Base-by-base conservation (phyloP, 805 yeast genomes). In the Starmerella khaoyaiensis region DNA sequence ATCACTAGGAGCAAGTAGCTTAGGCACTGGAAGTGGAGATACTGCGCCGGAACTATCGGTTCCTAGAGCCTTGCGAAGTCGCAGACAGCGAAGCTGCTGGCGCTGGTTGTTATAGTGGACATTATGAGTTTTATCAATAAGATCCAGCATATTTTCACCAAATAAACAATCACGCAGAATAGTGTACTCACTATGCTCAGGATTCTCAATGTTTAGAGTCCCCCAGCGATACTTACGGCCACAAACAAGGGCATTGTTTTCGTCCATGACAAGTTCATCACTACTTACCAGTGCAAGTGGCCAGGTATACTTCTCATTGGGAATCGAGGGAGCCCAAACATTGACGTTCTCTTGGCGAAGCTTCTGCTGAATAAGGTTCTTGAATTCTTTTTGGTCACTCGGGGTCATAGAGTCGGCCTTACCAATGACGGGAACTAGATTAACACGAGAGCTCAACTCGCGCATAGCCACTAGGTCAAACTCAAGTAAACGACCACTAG, bases 211-310 rank as follows among this genome's bases (percentile, higher is more conserved):
- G 57, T 81, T 93, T 31, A 79, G 90, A 36, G 75, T 61, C 24
- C 94, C 94, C 94, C 94, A 82, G 46, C 90, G 90, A 55, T 82
- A 82, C 57, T 75, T 72, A 63, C 94, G 73, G 24, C 93, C 95
- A 39, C 75, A 68, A 17, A 80, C 77, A 44, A 65, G 60, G 39
- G 67, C 62, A 21, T 90, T 93, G 29, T 72, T 68, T 12, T 69
- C 63, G 10, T 27, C 16, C 32, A 71, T 63, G 49, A 76, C 80
- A 41, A 69, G 68, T 52, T 75, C 76, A 36, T 74, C 74, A 55
- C 79, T 87, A 14, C 87, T 44, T 68, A 10, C 71, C 11, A 84
- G 61, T 3, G 94, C 55, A 31, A 47, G 54, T 24, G 95, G 96
- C 84, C 82, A 80, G 33, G 14, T 8, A 7, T 21, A 16, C 8